phyloP scores from a whole-genome alignment of 106 monocot genomes.

The Allium cepa region DNA sequence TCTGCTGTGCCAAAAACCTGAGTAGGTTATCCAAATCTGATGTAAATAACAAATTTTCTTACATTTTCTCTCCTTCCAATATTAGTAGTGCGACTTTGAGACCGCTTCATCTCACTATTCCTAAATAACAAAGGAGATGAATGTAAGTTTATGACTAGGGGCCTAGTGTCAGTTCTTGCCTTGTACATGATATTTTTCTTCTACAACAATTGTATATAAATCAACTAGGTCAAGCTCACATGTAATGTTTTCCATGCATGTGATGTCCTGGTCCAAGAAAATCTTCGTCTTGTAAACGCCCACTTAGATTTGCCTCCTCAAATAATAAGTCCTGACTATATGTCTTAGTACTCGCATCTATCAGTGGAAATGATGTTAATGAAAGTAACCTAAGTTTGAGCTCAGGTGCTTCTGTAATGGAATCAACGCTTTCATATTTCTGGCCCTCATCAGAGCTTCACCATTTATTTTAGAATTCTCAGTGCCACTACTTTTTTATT shows the following conservation, averaged over 20 bases:
- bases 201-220: neutral
- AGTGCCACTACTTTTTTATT: no score
- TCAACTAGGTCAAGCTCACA: neutral
- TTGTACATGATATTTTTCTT: neutral
- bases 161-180: no score
- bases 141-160: no score
- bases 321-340: no score
- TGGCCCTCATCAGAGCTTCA: no score
- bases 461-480: no score
- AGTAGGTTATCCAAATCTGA: no score
- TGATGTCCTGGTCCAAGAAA: constrained; percentile 3
- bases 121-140: neutral
- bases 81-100: constrained; percentile 5
- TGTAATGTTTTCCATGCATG: neutral
- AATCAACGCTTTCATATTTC: no score
- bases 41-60: no score
- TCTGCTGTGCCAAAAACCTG: no score
- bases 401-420: neutral
- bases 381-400: constrained; percentile 8
- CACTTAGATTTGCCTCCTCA: no score
- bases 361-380: constrained; percentile 10
- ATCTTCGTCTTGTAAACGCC: neutral
- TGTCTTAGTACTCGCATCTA: no score
- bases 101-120: neutral
- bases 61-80: neutral